Conservation (phyloP, 805 yeast species). For the Suhomyces xylopsoci region DNA sequence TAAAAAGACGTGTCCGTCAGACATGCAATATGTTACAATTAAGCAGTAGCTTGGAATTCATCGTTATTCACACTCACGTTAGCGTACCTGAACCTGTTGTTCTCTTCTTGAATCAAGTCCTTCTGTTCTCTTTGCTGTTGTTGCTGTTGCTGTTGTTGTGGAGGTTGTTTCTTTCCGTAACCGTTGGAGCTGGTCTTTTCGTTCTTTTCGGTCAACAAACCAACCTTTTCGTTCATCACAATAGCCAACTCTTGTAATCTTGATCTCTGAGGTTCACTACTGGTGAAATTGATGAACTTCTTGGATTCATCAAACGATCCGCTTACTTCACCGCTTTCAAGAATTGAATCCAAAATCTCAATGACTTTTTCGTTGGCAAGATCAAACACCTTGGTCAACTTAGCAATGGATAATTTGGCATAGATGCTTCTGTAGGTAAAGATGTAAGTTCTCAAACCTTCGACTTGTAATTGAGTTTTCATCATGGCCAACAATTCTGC, state of each 20-base stretch:
- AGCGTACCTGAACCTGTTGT: conserved; percentile 43
- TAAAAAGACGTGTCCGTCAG: background rate
- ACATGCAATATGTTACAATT: conserved; percentile 8
- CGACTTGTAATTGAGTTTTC: conserved; percentile 75
- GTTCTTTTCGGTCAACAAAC: conserved; percentile 75
- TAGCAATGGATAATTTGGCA: conserved; percentile 66
- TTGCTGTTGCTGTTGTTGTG: conserved; percentile 37
- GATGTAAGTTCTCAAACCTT: conserved; percentile 89
- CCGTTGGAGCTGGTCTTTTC: conserved; percentile 82
- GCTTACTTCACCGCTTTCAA: conserved; percentile 70
- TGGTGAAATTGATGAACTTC: conserved; percentile 56
- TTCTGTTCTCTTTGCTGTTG: conserved; percentile 25
- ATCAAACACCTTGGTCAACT: conserved; percentile 65
- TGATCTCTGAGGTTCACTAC: conserved; percentile 74
- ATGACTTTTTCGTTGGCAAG: conserved; percentile 54
- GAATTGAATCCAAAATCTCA: conserved; percentile 69
- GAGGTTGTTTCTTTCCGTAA: conserved; percentile 42
- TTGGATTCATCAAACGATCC: conserved; percentile 72
- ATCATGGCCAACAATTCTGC: conserved; percentile 70
- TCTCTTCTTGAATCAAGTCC: conserved; percentile 34
- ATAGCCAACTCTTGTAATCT: conserved; percentile 86
- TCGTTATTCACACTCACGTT: conserved; percentile 43
- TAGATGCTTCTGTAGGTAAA: conserved; percentile 79
- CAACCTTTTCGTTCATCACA: conserved; percentile 76
- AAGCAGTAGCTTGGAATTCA: conserved; percentile 38